Base-by-base conservation (phyloP, 2,329 filamentous ascomycete genomes). In the Paecilomyces sp. region DNA sequence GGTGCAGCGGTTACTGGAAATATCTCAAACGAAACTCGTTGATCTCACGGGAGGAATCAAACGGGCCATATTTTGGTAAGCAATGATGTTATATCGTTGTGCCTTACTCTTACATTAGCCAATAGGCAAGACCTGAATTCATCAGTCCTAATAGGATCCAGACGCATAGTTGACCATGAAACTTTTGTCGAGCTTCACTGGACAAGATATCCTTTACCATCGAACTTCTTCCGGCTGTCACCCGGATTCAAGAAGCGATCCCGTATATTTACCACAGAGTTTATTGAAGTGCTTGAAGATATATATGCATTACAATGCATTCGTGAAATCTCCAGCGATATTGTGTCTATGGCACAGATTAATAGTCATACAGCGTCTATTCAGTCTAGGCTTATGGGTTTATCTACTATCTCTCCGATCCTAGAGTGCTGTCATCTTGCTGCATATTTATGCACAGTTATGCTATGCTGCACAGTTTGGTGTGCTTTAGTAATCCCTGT, bases 61-160 rank as follows among this genome's bases (percentile, higher is more conserved):
- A 61, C 74, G 77, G 1, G 77, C 77, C 0, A 77, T 79, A 31
- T 79, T 79, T 60, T 79, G 77, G 77, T 78, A 57, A 65, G 70
- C 1, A 22, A 36, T 1, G 7, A 60, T 53, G 4, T 6, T 22
- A 28, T 7, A 22, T 30, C 50, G 34, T 54, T 34, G 15, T 54
- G 56, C 8, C 31, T n/a, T 24, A 8, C 54, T 62, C 58, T 65
- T 31, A 62, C 55, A 54, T 47, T 13, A 6, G 2, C 54, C 2
- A 1, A 57, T 8, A 79, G 77, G 77, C 77, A 79, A 64, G 78
- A 80, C 54, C 61, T 80, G 54, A 77, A 80, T 60, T 70, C 73
- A 0, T 73, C 74, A 0, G 61, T 79, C 22, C 57, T 80, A 59
- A 67, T 75, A 18, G 75, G 76, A 0, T 76, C 77, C 0, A 68